Percentiles rank a stretch among this genome's conserved stretches.
Evolutionary conservation across 192 early-diverging fungal species (phyloP).

Genomic region (Coemansia guatemalensis): DNA sequence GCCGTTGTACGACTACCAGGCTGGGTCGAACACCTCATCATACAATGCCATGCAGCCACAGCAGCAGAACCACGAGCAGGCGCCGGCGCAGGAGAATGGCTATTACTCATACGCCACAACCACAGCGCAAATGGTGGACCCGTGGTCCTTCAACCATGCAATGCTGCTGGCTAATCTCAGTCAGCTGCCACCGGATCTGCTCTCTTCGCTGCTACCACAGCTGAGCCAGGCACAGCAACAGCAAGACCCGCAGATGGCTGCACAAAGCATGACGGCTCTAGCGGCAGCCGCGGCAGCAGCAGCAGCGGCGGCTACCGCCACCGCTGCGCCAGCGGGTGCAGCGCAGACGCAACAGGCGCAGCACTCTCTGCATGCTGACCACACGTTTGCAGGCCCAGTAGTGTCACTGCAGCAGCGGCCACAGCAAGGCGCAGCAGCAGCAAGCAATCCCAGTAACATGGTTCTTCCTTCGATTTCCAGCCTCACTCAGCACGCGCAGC

Average conservation of each 20-base stretch:
- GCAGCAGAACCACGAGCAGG: conserved; percentile 16
- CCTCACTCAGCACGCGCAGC: conserved; percentile 13
- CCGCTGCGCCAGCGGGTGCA: background rate
- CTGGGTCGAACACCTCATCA: conserved; percentile 2
- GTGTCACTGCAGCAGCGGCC: conserved; percentile 13
- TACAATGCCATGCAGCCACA: background rate
- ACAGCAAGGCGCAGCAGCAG: background rate
- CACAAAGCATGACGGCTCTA: conserved; percentile 27
- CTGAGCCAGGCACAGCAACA: conserved; percentile 22
- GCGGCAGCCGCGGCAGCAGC: conserved; percentile 35
- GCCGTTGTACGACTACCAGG: conserved; percentile 5
- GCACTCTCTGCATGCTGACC: conserved; percentile 20
- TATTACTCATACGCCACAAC: conserved; percentile 41
- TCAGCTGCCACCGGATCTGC: conserved; percentile 45
- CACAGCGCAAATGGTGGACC: conserved; percentile 48
- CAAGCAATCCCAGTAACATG: conserved; percentile 6
- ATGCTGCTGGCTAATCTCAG: conserved; percentile 37
- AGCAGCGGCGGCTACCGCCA: conserved; percentile 4
- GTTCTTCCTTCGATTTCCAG: conserved; percentile 23
- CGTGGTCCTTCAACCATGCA: conserved; percentile 47
- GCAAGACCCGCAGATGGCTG: conserved; percentile 10
- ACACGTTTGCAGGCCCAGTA: conserved; percentile 25
- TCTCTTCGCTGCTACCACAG: conserved; percentile 35
- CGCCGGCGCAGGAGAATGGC: conserved; percentile 14
- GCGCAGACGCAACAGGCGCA: conserved; percentile 15